Conservation (phyloP, 768 basidiomycete species). For the Trametes coccinea region DNA sequence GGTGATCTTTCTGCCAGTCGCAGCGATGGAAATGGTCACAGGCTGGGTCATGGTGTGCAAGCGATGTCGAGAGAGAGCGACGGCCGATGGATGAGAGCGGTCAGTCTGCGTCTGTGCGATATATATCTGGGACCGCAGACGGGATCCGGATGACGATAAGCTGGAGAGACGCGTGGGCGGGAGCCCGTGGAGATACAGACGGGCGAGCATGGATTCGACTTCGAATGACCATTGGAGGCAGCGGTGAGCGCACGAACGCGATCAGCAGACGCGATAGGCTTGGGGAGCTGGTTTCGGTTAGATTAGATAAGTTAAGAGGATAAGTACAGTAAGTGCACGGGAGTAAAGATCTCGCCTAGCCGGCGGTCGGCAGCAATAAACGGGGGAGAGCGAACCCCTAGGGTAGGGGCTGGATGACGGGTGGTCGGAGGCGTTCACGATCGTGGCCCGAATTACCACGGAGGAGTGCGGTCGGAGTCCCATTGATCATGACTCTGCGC, state of each 20-base stretch:
- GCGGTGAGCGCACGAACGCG: background rate
- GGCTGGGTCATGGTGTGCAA: conserved; percentile 24
- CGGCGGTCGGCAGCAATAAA: background rate
- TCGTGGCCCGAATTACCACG: conserved; percentile 19
- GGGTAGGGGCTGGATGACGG: conserved; percentile 1
- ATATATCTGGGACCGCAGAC: background rate
- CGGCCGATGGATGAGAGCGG: conserved; percentile 8
- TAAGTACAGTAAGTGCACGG: too few species aligned
- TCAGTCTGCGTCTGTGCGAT: background rate
- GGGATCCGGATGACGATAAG: conserved; percentile 8
- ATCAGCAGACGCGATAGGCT: conserved; percentile 5
- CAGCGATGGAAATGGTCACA: conserved; percentile 29
- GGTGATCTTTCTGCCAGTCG: conserved; percentile 41
- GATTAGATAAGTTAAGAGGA: background rate
- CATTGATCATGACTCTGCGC: too few species aligned
- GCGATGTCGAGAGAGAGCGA: background rate
- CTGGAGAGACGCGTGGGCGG: background rate
- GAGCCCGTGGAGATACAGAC: conserved; percentile 5
- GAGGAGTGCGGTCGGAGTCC: too few species aligned
- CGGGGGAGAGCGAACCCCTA: background rate
- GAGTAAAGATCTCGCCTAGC: too few species aligned
- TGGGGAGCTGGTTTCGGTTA: background rate
- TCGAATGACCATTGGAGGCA: background rate
- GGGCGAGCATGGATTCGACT: conserved; percentile 5
- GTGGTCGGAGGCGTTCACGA: conserved; percentile 1